A percentile compares a stretch with the other conserved stretches of the same genome.
Conservation (phyloP, 345 rosid genomes). For the Euclidium syriacum region DNA sequence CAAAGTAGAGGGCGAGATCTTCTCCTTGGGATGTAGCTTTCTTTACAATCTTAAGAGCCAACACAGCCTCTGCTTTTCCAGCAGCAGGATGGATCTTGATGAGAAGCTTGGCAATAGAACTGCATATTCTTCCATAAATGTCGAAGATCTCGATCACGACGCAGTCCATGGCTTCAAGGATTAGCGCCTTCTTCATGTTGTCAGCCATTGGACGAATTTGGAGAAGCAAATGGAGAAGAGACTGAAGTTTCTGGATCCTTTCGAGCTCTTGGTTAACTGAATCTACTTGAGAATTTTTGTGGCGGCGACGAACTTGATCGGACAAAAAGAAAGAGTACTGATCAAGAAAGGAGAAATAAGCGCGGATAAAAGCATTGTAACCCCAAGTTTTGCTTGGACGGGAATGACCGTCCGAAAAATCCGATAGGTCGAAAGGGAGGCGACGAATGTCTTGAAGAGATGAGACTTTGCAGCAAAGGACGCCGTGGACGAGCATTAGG, state of each 20-base stretch:
- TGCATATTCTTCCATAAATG: constrained; percentile 56
- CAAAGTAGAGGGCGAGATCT: constrained; percentile 46
- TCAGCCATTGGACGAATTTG: constrained; percentile 51
- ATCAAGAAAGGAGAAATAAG: constrained; percentile 68
- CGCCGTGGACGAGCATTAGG: constrained; percentile 71
- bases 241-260: constrained; percentile 44
- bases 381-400: constrained; percentile 47
- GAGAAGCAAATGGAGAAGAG: constrained; percentile 56
- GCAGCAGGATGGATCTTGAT: constrained; percentile 32
- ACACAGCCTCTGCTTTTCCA: constrained; percentile 42
- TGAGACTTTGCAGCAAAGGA: constrained; percentile 51
- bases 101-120: constrained; percentile 41
- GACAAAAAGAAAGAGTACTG: constrained; percentile 42
- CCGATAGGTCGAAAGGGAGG: constrained; percentile 69
- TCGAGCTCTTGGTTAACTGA: constrained; percentile 31
- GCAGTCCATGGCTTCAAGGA: constrained; percentile 81
- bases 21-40: constrained; percentile 54
- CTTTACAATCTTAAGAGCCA: constrained; percentile 49
- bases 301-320: constrained; percentile 23
- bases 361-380: constrained; percentile 50
- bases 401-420: constrained; percentile 50
- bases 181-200: constrained; percentile 45
- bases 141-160: constrained; percentile 58
- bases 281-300: constrained; percentile 8
- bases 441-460: constrained; percentile 33